Conservation (phyloP, 1,284 basidiomycete species). For the Afroboletus lepidellus region DNA sequence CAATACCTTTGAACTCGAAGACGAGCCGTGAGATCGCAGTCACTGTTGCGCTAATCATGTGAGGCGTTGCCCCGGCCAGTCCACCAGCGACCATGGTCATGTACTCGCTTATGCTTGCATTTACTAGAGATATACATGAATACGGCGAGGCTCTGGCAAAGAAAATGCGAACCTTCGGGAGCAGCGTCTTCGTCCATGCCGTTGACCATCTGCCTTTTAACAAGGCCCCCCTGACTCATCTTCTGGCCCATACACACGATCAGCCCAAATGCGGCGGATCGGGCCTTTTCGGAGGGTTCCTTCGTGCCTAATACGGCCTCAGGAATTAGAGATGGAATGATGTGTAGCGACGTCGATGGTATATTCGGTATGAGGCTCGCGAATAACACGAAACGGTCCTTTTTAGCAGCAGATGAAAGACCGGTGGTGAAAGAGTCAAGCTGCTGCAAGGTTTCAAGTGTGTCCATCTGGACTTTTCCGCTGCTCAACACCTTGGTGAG, state of each 20-base stretch:
- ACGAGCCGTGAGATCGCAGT: conserved; percentile 92
- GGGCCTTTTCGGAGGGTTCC: conserved; percentile 92
- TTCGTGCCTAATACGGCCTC: conserved; percentile 98
- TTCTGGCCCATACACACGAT: conserved; percentile 91
- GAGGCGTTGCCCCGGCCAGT: conserved; percentile 88
- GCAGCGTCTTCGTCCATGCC: conserved; percentile 75
- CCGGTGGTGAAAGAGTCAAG: conserved; percentile 65
- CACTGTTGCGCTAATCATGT: conserved; percentile 98
- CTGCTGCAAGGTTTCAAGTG: conserved; percentile 51
- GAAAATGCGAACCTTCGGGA: conserved; percentile 50
- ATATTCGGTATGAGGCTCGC: conserved; percentile 71
- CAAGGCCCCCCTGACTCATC: conserved; percentile 86
- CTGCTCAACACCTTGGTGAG: conserved; percentile 72
- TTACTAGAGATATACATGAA: conserved; percentile 43
- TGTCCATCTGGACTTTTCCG: conserved; percentile 45
- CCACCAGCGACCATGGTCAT: conserved; percentile 98
- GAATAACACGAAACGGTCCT: conserved; percentile 86
- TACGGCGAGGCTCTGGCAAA: background rate
- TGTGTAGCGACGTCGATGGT: conserved; percentile 72
- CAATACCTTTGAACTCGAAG: conserved; percentile 91
- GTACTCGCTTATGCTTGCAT: conserved; percentile 88
- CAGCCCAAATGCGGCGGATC: conserved; percentile 87
- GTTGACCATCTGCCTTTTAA: conserved; percentile 76
- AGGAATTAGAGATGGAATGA: conserved; percentile 88
- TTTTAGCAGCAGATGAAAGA: conserved; percentile 85